Evolutionary conservation across 2,329 filamentous ascomycete genomes (phyloP), one percentile per base, ranked within the genome.

Genomic region (Aspergillus bombycis): DNA sequence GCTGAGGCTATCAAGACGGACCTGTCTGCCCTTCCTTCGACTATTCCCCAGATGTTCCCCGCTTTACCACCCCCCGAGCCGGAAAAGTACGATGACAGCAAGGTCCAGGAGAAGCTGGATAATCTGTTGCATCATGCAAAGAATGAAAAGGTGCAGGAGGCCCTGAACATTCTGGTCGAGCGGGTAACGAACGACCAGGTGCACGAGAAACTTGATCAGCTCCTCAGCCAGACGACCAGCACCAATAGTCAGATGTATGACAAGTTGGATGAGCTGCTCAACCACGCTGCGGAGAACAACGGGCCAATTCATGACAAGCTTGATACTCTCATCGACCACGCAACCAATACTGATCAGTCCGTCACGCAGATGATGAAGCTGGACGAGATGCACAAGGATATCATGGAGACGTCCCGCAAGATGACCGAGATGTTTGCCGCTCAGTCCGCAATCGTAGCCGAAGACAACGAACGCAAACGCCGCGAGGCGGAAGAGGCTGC

Each of bases 351-450:
- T 0, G 86, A 86, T 58, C 89, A 92, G 72, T 88, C 91, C 1
- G 86, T 92, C 41, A 83, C 85, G 6, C 92, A 94, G 69, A 86
- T 97, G 53, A 90, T 91, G 66, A 91, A 92, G 28, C 85, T 99
- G 6, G 93, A 97, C 69, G 87, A 93, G 76, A 95, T 98, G 57
- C 93, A 97, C 72, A 86, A 91, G 67, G 91, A 96, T 69, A 93
- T 99, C 62, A 88, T 92, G 75, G 85, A 89, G 63, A 96, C 93
- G 1, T 93, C 94, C 1, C 87, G 89, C 23, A 93, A 96, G 73
- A 89, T 99, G 60, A 90, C 91, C 2, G 87, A 90, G 48, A 97
- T 97, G 73, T 74, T 77, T 58, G 70, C 67, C 14, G 68, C 72
- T 6, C 75, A 77, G 62, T 72, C 73, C 16, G 67, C 66, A 19